Conservation (phyloP, 2,329 filamentous ascomycete species). For the Gyromitra esculenta region DNA sequence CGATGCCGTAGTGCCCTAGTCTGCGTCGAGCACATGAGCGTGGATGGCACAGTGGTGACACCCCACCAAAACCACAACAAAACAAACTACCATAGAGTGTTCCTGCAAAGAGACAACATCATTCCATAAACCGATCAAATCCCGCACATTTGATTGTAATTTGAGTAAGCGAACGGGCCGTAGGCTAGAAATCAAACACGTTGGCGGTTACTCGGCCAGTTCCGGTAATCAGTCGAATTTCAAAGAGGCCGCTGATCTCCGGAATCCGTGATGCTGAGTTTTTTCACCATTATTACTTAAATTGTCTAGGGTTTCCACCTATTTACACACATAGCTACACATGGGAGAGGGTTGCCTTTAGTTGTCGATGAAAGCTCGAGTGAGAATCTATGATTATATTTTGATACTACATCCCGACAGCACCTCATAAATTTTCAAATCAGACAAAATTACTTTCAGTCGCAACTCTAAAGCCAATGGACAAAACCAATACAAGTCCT, state of each 20-base stretch:
- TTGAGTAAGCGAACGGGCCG: constrained; percentile 34
- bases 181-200: constrained; percentile 13
- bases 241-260: constrained; percentile 27
- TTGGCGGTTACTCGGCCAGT: constrained; percentile 21
- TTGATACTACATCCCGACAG: not conserved
- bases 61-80: constrained; percentile 13
- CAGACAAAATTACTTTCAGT: not conserved
- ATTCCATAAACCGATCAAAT: constrained; percentile 12
- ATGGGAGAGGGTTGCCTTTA: not conserved
- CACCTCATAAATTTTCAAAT: not conserved
- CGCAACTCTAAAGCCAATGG: not conserved
- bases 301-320: not conserved
- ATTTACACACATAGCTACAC: not conserved
- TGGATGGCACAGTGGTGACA: not conserved
- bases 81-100: constrained; percentile 26
- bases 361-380: not conserved
- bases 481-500: not conserved
- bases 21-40: not conserved
- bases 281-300: not conserved
- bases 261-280: constrained; percentile 4
- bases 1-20: not conserved
- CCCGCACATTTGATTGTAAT: constrained; percentile 12
- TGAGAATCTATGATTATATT: constrained; percentile 23
- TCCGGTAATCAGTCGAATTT: constrained; percentile 4
- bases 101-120: not conserved